Conservation (phyloP, 352 stramenopile genomes). For the Globisporangium polare region DNA sequence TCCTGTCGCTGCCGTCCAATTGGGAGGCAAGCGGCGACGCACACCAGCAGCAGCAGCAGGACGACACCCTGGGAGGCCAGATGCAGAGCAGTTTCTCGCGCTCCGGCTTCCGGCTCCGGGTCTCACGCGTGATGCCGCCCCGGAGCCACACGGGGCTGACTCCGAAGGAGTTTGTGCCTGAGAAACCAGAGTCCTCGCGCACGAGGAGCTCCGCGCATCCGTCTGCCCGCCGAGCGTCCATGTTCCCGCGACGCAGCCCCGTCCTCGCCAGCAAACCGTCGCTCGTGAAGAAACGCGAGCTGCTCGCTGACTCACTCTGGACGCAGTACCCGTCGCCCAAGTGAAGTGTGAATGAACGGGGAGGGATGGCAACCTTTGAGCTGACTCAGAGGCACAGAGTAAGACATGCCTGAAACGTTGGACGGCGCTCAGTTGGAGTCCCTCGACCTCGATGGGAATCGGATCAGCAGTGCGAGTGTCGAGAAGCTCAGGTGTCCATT, state of each 20-base stretch:
- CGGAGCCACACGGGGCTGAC: not conserved
- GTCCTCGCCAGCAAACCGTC: not conserved
- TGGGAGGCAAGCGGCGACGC: not conserved
- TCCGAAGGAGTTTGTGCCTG: not conserved
- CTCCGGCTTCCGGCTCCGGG: not conserved
- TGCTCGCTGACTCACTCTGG: conserved; percentile 2
- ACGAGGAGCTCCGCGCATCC: not conserved
- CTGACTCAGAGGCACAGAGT: no score
- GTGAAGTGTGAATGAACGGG: not conserved
- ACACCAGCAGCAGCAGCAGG: not conserved
- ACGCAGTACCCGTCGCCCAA: not conserved
- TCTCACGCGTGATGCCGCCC: not conserved
- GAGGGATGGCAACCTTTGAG: no score
- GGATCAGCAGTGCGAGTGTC: no score
- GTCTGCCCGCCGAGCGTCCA: not conserved
- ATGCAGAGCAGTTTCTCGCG: not conserved
- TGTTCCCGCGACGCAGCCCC: not conserved
- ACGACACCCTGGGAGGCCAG: not conserved
- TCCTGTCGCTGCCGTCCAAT: not conserved
- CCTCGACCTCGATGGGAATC: no score
- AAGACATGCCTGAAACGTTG: no score
- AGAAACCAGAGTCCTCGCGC: not conserved
- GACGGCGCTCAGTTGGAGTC: no score
- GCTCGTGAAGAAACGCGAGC: conserved; percentile 3
- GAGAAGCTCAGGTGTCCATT: no score